phyloP scores from a whole-genome alignment of 495 filamentous ascomycete species.

The Friedmanniomyces simplex region DNA sequence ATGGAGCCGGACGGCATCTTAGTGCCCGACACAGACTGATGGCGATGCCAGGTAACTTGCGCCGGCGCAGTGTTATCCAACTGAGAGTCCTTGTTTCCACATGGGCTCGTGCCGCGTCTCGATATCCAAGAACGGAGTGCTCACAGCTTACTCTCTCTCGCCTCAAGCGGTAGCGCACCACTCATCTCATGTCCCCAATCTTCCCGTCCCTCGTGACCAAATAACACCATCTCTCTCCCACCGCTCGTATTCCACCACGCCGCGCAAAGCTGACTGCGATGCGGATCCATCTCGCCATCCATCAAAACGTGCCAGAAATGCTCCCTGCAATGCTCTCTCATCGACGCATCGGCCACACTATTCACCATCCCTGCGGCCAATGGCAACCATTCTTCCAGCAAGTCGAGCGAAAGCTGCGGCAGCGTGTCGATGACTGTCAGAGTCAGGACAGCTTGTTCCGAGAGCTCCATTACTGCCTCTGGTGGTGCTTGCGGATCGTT shows the following conservation, averaged over 20 bases:
- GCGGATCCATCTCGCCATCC: constrained; percentile 85
- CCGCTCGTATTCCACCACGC: constrained; percentile 76
- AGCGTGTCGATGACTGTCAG: constrained; percentile 77
- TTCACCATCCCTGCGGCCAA: constrained; percentile 60
- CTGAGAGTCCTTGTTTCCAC: too few relatives aligned
- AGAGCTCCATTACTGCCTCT: constrained; percentile 37
- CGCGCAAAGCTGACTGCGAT: constrained; percentile 67
- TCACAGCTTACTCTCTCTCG: constrained; percentile 25
- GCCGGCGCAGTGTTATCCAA: too few relatives aligned
- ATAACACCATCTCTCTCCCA: constrained; percentile 55
- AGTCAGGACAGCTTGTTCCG: constrained; percentile 70
- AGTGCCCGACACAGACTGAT: too few relatives aligned
- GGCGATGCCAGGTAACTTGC: too few relatives aligned
- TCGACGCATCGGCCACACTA: constrained; percentile 45
- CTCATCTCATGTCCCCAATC: constrained; percentile 42
- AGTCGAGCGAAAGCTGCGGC: constrained; percentile 55
- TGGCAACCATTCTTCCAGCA: constrained; percentile 70
- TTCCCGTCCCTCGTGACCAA: constrained; percentile 37
- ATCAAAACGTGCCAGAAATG: constrained; percentile 80
- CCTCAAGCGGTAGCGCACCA: constrained; percentile 38
- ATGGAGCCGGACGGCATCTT: too few relatives aligned
- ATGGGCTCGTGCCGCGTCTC: too few relatives aligned
- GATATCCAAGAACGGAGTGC: too few relatives aligned
- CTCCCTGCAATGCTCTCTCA: constrained; percentile 55
- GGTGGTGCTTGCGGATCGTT: constrained; percentile 12